Evolutionary conservation across 176 grass and related monocot genomes (phyloP).

Genomic region (Lolium rigidum): DNA sequence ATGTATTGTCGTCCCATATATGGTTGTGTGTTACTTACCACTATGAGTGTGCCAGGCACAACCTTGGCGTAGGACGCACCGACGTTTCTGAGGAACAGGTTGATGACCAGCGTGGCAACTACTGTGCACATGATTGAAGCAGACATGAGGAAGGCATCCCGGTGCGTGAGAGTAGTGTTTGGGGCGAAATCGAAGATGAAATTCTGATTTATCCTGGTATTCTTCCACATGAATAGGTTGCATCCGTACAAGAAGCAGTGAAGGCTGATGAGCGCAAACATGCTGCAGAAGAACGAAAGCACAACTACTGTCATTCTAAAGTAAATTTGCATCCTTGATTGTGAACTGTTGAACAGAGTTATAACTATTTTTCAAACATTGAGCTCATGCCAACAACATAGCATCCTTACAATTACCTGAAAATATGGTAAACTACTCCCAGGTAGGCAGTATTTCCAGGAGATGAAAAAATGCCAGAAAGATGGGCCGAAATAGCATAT

Average conservation of each 20-base stretch:
- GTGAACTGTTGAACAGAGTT: too few relatives aligned
- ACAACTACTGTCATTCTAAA: too few relatives aligned
- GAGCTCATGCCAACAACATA: too few relatives aligned
- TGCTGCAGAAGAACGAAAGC: slow-evolving; percentile 43
- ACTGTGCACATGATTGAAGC: slow-evolving; percentile 83
- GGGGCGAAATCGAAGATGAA: slow-evolving; percentile 51
- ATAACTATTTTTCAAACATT: too few relatives aligned
- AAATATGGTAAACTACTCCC: slow-evolving; percentile 84
- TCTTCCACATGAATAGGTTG: slow-evolving; percentile 88
- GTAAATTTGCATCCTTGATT: too few relatives aligned
- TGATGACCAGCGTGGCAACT: slow-evolving; percentile 59
- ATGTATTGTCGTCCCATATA: too few relatives aligned
- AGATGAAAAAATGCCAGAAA: slow-evolving; percentile 81
- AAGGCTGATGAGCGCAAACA: slow-evolving; percentile 89
- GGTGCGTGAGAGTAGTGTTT: slow-evolving; percentile 69
- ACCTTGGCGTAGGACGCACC: slow-evolving; percentile 56
- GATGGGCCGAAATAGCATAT: slow-evolving; percentile 80
- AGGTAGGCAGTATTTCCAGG: slow-evolving; percentile 66
- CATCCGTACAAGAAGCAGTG: slow-evolving; percentile 93
- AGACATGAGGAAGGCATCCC: slow-evolving; percentile 91
- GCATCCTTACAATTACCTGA: slow-evolving; percentile 52
- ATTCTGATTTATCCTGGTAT: slow-evolving; percentile 78
- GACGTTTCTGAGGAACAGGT: slow-evolving; percentile 78
- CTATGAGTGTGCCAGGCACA: slow-evolving; percentile 74
- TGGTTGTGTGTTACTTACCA: slow-evolving; percentile 27